phyloP scores from a whole-genome alignment of 2,329 filamentous ascomycete genomes.

The Didymellaceae sp. region DNA sequence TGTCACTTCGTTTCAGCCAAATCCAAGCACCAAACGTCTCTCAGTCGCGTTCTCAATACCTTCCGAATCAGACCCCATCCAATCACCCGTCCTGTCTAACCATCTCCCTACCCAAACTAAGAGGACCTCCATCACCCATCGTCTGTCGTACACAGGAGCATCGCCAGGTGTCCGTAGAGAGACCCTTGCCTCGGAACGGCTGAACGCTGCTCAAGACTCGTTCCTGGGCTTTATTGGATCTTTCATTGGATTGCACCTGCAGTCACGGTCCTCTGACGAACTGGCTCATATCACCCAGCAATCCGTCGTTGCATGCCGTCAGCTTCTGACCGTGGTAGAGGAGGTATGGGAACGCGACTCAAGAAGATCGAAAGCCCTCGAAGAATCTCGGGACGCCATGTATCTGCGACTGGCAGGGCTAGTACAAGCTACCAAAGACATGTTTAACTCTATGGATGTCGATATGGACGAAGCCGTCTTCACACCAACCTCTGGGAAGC shows the following conservation, averaged over 20 bases:
- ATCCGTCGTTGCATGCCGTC: constrained; percentile 80
- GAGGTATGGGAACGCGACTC: constrained; percentile 80
- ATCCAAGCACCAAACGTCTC: constrained; percentile 38
- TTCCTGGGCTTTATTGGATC: constrained; percentile 91
- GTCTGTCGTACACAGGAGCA: constrained; percentile 76
- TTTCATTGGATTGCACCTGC: constrained; percentile 91
- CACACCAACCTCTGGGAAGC: constrained; percentile 77
- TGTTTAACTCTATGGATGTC: constrained; percentile 71
- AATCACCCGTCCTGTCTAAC: constrained; percentile 36
- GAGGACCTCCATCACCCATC: constrained; percentile 67
- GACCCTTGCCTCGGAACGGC: constrained; percentile 81
- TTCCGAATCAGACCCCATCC: constrained; percentile 46
- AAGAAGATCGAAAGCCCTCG: constrained; percentile 69
- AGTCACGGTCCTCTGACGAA: constrained; percentile 88
- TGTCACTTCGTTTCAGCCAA: constrained; percentile 38
- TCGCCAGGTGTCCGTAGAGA: constrained; percentile 68
- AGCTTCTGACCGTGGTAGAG: constrained; percentile 80
- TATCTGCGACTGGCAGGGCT: constrained; percentile 80
- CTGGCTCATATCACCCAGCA: constrained; percentile 82
- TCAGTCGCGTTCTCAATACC: constrained; percentile 48
- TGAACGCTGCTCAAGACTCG: constrained; percentile 80
- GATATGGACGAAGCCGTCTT: constrained; percentile 78
- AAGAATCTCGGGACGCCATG: constrained; percentile 75
- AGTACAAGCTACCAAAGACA: constrained; percentile 79
- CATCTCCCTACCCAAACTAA: constrained; percentile 48